phyloP scores from a whole-genome alignment of 2,329 filamentous ascomycete species.

The Leptographium wingfieldii region DNA sequence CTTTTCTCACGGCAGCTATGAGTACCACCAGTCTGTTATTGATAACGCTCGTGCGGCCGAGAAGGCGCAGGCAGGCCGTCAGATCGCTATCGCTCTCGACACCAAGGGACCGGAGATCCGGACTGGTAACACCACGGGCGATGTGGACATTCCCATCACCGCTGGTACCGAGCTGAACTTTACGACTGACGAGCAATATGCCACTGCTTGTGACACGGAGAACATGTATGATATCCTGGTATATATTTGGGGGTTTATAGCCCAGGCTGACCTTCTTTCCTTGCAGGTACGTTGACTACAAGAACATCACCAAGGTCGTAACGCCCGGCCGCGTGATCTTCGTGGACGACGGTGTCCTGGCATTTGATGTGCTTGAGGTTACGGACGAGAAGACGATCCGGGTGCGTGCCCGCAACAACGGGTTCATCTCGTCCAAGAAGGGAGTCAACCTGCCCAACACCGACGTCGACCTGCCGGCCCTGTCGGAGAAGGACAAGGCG shows the following conservation, averaged over 20 bases:
- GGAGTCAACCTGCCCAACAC: slow-evolving; percentile 98
- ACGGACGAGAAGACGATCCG: slow-evolving; percentile 81
- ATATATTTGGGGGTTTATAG: no score
- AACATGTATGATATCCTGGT: slow-evolving; percentile 61
- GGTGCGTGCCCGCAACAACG: slow-evolving; percentile 86
- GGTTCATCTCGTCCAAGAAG: slow-evolving; percentile 97
- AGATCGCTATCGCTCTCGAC: slow-evolving; percentile 86
- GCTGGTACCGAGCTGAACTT: slow-evolving; percentile 83
- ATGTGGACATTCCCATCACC: slow-evolving; percentile 68
- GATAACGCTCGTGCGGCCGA: slow-evolving; percentile 88
- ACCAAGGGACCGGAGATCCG: slow-evolving; percentile 53
- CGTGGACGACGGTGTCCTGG: slow-evolving; percentile 95
- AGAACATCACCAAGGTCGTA: slow-evolving; percentile 99
- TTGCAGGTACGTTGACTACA: slow-evolving; percentile 87
- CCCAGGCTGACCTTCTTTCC: not conserved
- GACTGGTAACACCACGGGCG: slow-evolving; percentile 58
- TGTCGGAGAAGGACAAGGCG: slow-evolving; percentile 95
- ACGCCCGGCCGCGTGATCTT: slow-evolving; percentile 82
- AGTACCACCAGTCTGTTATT: slow-evolving; percentile 90
- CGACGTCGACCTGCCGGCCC: slow-evolving; percentile 90
- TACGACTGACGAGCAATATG: slow-evolving; percentile 91
- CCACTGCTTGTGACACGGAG: slow-evolving; percentile 68
- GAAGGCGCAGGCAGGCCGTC: slow-evolving; percentile 63
- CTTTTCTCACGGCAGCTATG: slow-evolving; percentile 90
- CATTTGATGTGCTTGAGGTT: slow-evolving; percentile 83